Base-by-base conservation (phyloP, 1,139 yeast species). In the Yamadazyma jaroonii region DNA sequence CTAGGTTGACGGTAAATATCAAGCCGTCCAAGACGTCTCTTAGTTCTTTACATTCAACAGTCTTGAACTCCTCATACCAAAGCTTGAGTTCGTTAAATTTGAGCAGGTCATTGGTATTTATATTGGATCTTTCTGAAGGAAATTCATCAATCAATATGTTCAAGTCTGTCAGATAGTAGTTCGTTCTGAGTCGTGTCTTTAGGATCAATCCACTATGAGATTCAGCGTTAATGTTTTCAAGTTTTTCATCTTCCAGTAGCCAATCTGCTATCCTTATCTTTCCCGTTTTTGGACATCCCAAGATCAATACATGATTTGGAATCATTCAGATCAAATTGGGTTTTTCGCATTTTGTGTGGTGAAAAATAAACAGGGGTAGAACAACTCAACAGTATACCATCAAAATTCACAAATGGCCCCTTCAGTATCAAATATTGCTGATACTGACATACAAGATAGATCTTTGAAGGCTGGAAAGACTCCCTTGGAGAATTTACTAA, bases 181-280 rank as follows among this genome's bases (percentile, higher is more conserved):
- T 65, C 5, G 72, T 67, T 22, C 42, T 35, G 6, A 69, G 35
- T 4, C 46, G 38, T 5, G 60, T 51, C 35, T 56, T 57, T 24
- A 62, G 45, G n/a, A 64, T 63, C 8, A 65, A 40, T 3, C 75
- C 75, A 44, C 71, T 57, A 42, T 70, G 75, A 1, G 64, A 45
- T 0, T 48, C 44, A 2, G 9, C n/a, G n/a, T 38, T 35, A 3
- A 50, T 36, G 2, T 40, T 38, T 2, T 36, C 44, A 3, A 39
- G 39, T 6, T 43, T 40, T 9, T 41, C 33, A 2, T 41, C 42
- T 3, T 35, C 35, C 36, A 36, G 40, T n/a, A 68, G 43, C 13
- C 44, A 40, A 27, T 59, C 50, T 2, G 62, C 58, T 1, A 64
- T 41, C 23, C 65, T 45, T 20, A 67, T 34, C 42, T 70, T 69